Conservation (phyloP, 441 rosid genomes). For the Manihot esculenta region DNA sequence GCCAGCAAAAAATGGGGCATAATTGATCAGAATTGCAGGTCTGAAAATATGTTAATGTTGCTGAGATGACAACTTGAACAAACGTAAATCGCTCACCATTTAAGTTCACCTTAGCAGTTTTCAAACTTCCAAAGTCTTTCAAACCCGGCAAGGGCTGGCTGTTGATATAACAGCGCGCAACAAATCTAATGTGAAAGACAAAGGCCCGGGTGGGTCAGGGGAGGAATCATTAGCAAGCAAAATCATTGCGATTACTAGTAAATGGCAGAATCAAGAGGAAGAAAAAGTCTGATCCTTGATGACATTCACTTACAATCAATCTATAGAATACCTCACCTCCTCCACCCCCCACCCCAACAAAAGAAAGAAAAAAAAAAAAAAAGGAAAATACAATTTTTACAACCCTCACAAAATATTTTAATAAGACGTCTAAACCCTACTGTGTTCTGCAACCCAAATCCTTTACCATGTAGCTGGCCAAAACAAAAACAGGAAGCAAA, state of each 20-base stretch:
- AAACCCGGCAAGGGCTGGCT: too few relatives aligned
- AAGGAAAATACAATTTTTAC: slow-evolving; percentile 28
- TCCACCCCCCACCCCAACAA: background rate
- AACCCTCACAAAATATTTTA: slow-evolving; percentile 23
- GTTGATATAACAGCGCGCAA: too few relatives aligned
- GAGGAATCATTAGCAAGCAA: background rate
- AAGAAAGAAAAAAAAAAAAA: too few relatives aligned
- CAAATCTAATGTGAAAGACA: too few relatives aligned
- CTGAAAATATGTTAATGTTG: too few relatives aligned
- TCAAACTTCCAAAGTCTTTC: too few relatives aligned
- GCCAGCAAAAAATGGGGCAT: too few relatives aligned
- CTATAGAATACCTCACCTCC: slow-evolving; percentile 10
- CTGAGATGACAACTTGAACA: background rate
- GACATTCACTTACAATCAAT: slow-evolving; percentile 22
- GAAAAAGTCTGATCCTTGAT: slow-evolving; percentile 1
- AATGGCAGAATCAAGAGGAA: background rate
- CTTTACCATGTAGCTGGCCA: slow-evolving; percentile 31
- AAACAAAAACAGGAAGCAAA: slow-evolving; percentile 29
- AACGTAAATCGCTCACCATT: too few relatives aligned
- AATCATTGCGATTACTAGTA: background rate
- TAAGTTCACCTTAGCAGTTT: too few relatives aligned
- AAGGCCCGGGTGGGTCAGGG: too few relatives aligned
- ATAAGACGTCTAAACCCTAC: slow-evolving; percentile 3
- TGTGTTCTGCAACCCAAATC: slow-evolving; percentile 17
- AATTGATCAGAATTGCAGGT: too few relatives aligned